phyloP scores from a whole-genome alignment of 139 green algal species.

The Volvox reticuliferus region DNA sequence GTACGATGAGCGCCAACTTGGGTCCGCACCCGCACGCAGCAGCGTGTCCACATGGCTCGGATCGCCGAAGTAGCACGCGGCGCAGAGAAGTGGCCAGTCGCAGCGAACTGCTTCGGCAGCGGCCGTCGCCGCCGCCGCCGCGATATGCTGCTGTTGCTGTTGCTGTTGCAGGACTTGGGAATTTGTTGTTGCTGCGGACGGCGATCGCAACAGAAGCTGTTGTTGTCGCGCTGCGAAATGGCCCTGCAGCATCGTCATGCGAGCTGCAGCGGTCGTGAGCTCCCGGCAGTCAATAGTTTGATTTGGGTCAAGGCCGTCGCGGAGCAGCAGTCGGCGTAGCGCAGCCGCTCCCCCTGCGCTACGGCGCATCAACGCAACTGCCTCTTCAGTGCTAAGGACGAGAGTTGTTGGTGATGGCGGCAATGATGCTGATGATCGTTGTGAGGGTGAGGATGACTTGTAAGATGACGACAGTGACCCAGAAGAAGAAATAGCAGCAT shows the following conservation, averaged over 20 bases:
- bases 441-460: not conserved
- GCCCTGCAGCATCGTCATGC: conserved; percentile 10
- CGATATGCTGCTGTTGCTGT: not conserved
- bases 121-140: not conserved
- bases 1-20: not conserved
- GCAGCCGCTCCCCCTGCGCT: not conserved
- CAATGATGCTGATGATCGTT: not conserved
- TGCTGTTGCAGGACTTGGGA: not conserved
- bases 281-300: not conserved
- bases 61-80: not conserved
- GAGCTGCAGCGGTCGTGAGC: not conserved
- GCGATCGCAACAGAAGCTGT: too few relatives aligned
- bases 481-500: not conserved
- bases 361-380: not conserved
- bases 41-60: conserved; percentile 1
- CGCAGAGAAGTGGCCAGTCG: not conserved
- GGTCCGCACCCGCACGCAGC: not conserved
- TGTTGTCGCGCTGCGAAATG: not conserved
- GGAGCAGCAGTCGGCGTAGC: not conserved
- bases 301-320: not conserved
- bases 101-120: not conserved
- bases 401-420: not conserved
- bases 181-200: not conserved
- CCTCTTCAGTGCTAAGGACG: not conserved
- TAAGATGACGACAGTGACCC: not conserved